phyloP scores from a whole-genome alignment of 2,329 filamentous ascomycete genomes.

The Aspergillus tamarii region DNA sequence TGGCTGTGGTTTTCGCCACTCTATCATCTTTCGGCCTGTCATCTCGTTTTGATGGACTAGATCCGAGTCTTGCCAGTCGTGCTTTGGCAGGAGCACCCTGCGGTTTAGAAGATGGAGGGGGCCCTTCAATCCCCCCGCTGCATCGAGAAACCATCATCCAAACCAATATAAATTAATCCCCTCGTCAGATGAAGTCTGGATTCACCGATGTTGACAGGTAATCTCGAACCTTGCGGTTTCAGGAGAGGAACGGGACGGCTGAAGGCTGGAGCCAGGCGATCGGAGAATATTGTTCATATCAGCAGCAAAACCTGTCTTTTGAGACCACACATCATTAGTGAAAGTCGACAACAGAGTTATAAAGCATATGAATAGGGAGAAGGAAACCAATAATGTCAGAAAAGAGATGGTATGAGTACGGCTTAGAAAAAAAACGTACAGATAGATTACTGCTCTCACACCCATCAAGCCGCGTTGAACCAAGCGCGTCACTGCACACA shows the following conservation, averaged over 20 bases:
- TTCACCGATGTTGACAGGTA: constrained; percentile 12
- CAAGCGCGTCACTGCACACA: constrained; percentile 27
- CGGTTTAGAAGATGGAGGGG: constrained; percentile 38
- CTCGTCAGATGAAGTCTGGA: neutral
- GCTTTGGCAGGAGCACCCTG: constrained; percentile 42
- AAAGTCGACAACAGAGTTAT: constrained; percentile 13
- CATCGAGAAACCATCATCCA: constrained; percentile 45
- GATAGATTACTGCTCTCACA: constrained; percentile 31
- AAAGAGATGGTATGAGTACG: constrained; percentile 21
- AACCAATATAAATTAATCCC: constrained; percentile 1
- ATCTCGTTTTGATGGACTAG: constrained; percentile 53
- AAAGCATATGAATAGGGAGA: neutral
- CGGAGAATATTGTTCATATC: constrained; percentile 37
- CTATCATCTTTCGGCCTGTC: constrained; percentile 48
- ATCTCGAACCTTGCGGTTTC: constrained; percentile 25
- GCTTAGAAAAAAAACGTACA: constrained; percentile 29
- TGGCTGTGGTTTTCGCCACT: constrained; percentile 51
- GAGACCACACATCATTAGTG: constrained; percentile 17
- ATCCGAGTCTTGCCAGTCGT: constrained; percentile 40
- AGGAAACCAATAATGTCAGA: neutral
- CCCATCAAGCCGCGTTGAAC: constrained; percentile 23
- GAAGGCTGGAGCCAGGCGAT: constrained; percentile 39
- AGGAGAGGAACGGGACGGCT: constrained; percentile 26
- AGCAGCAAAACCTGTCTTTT: constrained; percentile 30
- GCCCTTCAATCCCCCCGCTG: constrained; percentile 39